Percentiles rank a stretch among this genome's conserved stretches.
These are phyloP conservation scores for Stellera chamaejasme DNA, from an alignment of 345 rosid species.

Conservation along the genomic window DNA sequence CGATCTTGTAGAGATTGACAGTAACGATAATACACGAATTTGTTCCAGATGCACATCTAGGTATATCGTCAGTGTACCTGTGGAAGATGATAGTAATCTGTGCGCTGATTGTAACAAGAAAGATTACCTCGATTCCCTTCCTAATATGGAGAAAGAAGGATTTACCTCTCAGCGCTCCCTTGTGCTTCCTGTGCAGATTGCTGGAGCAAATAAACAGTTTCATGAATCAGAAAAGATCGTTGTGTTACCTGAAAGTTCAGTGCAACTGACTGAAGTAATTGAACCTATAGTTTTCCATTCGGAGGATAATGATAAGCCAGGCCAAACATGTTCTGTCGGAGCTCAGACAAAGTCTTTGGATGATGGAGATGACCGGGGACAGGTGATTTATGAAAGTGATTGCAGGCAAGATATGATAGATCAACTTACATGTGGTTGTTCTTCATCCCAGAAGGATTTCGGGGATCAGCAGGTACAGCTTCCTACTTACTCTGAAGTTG, in stretches of 20 bases:
- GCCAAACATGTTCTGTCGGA: conserved; percentile 21
- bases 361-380: conserved; percentile 34
- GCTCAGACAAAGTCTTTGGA: conserved; percentile 20
- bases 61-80: conserved; percentile 33
- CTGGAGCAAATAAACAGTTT: conserved; percentile 22
- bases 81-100: conserved; percentile 35
- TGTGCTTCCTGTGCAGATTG: conserved; percentile 16
- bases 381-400: not conserved
- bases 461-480: conserved; percentile 26
- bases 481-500: conserved; percentile 27
- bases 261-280: conserved; percentile 19
- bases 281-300: conserved; percentile 25
- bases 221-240: conserved; percentile 23
- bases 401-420: conserved; percentile 25
- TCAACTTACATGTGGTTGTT: conserved; percentile 27
- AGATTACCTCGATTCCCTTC: conserved; percentile 22
- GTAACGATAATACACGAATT: conserved; percentile 30
- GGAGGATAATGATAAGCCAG: conserved; percentile 28
- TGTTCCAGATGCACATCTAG: conserved; percentile 61
- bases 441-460: conserved; percentile 21
- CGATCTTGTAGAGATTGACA: conserved; percentile 33
- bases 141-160: conserved; percentile 21
- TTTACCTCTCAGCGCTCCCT: conserved; percentile 22
- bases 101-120: conserved; percentile 67
- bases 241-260: conserved; percentile 18